Base-by-base conservation (phyloP, 768 basidiomycete species). In the Termitomyces titanicus region DNA sequence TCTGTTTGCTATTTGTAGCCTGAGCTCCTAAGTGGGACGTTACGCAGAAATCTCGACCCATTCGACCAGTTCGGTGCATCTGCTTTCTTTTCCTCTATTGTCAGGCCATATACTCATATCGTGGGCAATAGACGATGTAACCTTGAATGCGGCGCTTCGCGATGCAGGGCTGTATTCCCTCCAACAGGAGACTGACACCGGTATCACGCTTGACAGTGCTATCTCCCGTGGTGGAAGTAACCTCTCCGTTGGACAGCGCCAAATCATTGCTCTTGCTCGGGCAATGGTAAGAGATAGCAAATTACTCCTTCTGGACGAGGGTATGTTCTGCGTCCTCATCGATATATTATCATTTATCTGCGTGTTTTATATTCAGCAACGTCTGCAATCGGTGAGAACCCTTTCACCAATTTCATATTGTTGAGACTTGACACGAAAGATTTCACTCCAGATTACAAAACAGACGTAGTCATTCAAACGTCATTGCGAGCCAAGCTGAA, bases 231-330 rank as follows among this genome's bases (percentile, higher is more conserved):
- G 84, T 10, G 89, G 88, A 4, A 68, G 75, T 18, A 90, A 90
- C 64, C 80, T 91, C 60, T 87, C 85, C 1, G 82, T 86, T 34
- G 89, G 89, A n/a, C 88, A 91, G 61, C 67, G 88, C 9, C 89
- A 91, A 62, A 76, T 86, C 43, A 74, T 86, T 38, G 83, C 83
- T 3, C 73, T 86, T 63, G 84, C 84, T 5, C 71, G 84, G 27
- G 84, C 84, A 4, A 75, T 85, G 55, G 70, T 85, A 11, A 72
- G 81, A 33, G 74, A 77, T 31, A 83, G 79, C 64, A 76, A 80
- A 43, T 71, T 86, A 42, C 75, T 86, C 44, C 79, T 86, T 52
- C 69, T 85, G 34, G 83, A 83, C 61, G 84, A 84, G 68, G 84
- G 82, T 65, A 69, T 68, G 64, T 5, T 50, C n/a, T 17, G 7